Percentiles rank a stretch among this genome's conserved stretches.
Evolutionary conservation across 2,329 filamentous ascomycete genomes (phyloP).

Genomic region (Thielaviopsis euricoi): DNA sequence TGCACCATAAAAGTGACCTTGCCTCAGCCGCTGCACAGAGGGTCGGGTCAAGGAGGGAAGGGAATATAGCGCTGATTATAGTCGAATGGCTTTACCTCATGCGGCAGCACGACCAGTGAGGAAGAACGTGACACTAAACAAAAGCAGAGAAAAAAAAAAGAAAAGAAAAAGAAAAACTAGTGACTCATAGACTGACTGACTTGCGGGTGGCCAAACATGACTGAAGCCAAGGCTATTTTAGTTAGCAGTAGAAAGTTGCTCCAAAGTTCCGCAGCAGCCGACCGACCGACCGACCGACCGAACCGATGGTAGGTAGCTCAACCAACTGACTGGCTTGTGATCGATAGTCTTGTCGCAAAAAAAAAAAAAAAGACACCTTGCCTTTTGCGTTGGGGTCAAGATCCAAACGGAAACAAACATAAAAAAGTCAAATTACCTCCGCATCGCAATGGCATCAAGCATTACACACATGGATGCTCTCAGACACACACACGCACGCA

Average conservation of each 20-base stretch:
- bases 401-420: not conserved
- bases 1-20: not conserved
- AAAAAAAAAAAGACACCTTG: not conserved
- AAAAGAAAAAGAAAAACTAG: not conserved
- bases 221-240: not conserved
- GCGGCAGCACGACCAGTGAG: not conserved
- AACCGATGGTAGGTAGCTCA: not conserved
- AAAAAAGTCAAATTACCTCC: not conserved
- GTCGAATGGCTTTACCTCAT: not conserved
- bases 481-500: conserved; percentile 9
- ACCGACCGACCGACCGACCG: not conserved
- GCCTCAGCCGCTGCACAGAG: not conserved
- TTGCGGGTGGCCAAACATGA: not conserved
- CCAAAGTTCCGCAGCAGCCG: not conserved
- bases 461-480: conserved; percentile 12
- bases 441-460: not conserved
- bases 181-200: not conserved
- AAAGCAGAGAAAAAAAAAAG: not conserved
- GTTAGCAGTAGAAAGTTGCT: not conserved
- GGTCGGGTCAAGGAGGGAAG: no score
- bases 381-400: not conserved
- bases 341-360: not conserved
- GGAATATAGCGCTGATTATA: not conserved
- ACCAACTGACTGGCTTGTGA: not conserved
- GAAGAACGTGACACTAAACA: not conserved